Conservation (phyloP, 371 early-diverging fungal genomes). For the Dipsacomyces acuminosporus region DNA sequence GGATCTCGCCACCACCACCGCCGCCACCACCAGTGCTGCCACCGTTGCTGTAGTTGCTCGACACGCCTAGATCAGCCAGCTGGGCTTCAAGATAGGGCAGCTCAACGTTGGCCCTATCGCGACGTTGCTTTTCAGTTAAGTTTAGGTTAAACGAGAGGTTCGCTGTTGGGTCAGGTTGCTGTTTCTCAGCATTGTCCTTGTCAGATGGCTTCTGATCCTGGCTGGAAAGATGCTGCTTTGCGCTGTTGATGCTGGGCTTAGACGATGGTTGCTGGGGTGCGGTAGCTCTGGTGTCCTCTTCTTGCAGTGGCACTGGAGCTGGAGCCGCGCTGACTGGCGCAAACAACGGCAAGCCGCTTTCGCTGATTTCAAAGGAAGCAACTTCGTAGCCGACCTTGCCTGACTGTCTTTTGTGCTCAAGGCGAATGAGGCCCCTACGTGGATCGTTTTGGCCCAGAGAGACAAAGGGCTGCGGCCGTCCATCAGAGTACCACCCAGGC, state of each 20-base stretch:
- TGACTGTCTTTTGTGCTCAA: constrained; percentile 39
- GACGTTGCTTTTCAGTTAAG: constrained; percentile 78
- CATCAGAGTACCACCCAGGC: constrained; percentile 46
- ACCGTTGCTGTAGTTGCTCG: too few species aligned
- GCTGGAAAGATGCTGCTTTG: not conserved
- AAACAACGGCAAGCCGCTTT: constrained; percentile 16
- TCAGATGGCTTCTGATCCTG: too few species aligned
- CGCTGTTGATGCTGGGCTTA: too few species aligned
- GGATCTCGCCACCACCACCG: constrained; percentile 49
- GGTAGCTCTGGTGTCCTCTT: not conserved
- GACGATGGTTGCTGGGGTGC: not conserved
- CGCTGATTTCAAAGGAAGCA: constrained; percentile 21
- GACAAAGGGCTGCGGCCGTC: constrained; percentile 14
- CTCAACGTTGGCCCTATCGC: constrained; percentile 66
- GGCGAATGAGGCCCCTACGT: constrained; percentile 20
- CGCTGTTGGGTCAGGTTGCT: constrained; percentile 53
- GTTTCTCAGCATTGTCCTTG: not conserved
- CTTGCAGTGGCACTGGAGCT: not conserved
- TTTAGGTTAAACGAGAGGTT: constrained; percentile 79
- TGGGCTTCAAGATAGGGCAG: constrained; percentile 78
- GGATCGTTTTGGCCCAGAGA: constrained; percentile 20
- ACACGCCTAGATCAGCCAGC: not conserved
- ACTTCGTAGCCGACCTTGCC: constrained; percentile 38
- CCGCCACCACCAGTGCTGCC: not conserved
- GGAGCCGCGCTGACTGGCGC: constrained; percentile 1